Base-by-base conservation (phyloP, 805 yeast species). In the Zygoascus biomembranicola region DNA sequence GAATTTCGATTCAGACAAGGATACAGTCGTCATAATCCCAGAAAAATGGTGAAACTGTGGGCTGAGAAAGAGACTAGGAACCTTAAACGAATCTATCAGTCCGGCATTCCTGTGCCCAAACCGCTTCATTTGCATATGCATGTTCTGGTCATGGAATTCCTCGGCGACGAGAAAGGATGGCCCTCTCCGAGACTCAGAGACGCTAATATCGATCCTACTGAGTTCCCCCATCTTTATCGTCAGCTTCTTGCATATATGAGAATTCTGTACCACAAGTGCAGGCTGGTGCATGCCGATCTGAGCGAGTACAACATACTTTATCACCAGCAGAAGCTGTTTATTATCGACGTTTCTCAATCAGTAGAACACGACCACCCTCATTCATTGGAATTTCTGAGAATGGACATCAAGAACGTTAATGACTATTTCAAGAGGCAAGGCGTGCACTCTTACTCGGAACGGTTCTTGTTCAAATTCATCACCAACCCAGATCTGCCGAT, bases 361-460 rank as follows among this genome's bases (percentile, higher is more conserved):
- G 98, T 94, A 23, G 98, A 94, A 68, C 97, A 97, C 9, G 97
- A 90, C 62, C 99, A 94, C 69, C 98, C 97, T 10, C 89, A 89
- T 89, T 86, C 96, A 44, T 75, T 94, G 59, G 98, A 94, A 67
- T 94, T 94, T 66, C 71, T 94, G 56, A 76, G 99, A 65, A 94
- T 94, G 99, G 99, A 94, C 70, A 90, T 94, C 65, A 94, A 92
- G 68, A 94, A 94, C 65, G 87, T 92, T 23, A 94, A 92, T 64
- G 94, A 87, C 62, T 94, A 84, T 67, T 94, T 94, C 63, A 76
- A 82, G 56, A 78, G 77, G 62, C 82, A 84, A 66, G 83, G 84
- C 39, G 87, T 90, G 43, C 77, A 79, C 50, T 85, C 88, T 14
- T 85, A 86, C 61, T 80, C 95, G 2, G 98, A 94, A 68, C 77